Percentiles rank a stretch among this genome's conserved stretches.
phyloP scores from a whole-genome alignment of 768 basidiomycete species.

The Pulveroboletus frians region DNA sequence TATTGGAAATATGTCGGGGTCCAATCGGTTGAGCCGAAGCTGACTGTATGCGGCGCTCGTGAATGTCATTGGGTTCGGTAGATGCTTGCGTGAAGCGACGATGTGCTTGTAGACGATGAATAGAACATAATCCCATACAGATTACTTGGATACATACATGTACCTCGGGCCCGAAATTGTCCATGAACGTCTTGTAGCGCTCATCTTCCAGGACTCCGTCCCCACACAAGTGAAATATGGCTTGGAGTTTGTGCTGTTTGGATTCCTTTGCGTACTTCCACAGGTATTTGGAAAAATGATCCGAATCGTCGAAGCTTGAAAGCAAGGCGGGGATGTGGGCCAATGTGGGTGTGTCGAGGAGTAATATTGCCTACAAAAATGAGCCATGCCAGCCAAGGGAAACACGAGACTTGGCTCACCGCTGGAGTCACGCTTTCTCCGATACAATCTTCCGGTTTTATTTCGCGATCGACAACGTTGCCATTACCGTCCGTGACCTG shows the following conservation, averaged over 20 bases:
- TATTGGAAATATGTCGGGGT: slow-evolving; percentile 66
- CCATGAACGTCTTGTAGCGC: slow-evolving; percentile 70
- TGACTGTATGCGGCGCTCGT: slow-evolving; percentile 69
- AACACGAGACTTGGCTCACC: slow-evolving; percentile 27
- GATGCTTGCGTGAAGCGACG: slow-evolving; percentile 59
- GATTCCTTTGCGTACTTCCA: slow-evolving; percentile 37
- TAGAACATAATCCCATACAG: neutral
- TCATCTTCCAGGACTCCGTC: slow-evolving; percentile 63
- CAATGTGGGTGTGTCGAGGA: slow-evolving; percentile 68
- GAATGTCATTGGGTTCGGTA: slow-evolving; percentile 65
- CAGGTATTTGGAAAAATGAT: slow-evolving; percentile 46
- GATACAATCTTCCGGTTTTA: slow-evolving; percentile 57
- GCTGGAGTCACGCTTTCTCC: slow-evolving; percentile 47
- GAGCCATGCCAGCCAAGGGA: neutral
- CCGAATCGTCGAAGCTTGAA: slow-evolving; percentile 41
- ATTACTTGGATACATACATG: slow-evolving; percentile 44
- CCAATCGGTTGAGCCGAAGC: slow-evolving; percentile 66
- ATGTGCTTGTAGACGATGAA: slow-evolving; percentile 53
- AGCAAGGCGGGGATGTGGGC: slow-evolving; percentile 51
- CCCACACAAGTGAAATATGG: slow-evolving; percentile 70
- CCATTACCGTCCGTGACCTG: slow-evolving; percentile 43
- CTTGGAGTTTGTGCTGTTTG: slow-evolving; percentile 40
- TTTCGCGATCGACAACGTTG: slow-evolving; percentile 40
- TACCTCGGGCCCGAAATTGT: slow-evolving; percentile 51
- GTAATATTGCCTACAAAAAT: slow-evolving; percentile 47